Conservation (phyloP, 1,284 basidiomycete species). For the Trametes versicolor region DNA sequence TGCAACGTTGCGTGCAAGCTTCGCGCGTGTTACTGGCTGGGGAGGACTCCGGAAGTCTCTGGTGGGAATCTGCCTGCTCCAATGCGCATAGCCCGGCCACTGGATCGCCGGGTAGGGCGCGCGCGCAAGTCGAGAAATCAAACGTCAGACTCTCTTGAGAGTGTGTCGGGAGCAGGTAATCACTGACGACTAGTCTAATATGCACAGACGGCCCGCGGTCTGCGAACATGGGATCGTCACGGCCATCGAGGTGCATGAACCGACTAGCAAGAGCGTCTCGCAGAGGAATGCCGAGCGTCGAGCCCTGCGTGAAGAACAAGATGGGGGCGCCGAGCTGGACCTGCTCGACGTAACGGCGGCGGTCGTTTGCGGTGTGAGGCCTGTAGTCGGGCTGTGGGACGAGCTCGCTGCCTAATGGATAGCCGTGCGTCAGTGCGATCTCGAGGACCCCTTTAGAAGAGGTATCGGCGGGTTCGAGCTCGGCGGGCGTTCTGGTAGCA, state of each 20-base stretch:
- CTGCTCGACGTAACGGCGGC: constrained; percentile 76
- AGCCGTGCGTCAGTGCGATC: constrained; percentile 26
- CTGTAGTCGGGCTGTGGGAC: constrained; percentile 75
- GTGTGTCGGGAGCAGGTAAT: too few relatives aligned
- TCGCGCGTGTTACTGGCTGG: constrained; percentile 62
- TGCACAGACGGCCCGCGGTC: constrained; percentile 80
- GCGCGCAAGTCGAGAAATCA: constrained; percentile 14
- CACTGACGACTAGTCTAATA: constrained; percentile 71
- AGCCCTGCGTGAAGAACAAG: constrained; percentile 60
- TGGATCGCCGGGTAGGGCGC: constrained; percentile 41
- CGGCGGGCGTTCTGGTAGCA: background rate
- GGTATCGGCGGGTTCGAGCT: background rate
- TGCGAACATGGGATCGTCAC: constrained; percentile 71
- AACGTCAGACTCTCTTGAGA: background rate
- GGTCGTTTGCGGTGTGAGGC: constrained; percentile 78
- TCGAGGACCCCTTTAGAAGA: constrained; percentile 32
- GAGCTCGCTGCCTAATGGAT: constrained; percentile 35
- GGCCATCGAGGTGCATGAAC: constrained; percentile 54
- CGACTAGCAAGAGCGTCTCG: constrained; percentile 58
- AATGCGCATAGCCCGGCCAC: constrained; percentile 81
- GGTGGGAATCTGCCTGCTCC: constrained; percentile 82
- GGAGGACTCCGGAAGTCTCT: constrained; percentile 80
- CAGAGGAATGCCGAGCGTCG: constrained; percentile 62
- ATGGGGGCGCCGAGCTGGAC: constrained; percentile 69
- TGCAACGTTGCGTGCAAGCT: constrained; percentile 52